Conservation (phyloP, 148 eudicot genomes). For the Rhododendron williamsianum region DNA sequence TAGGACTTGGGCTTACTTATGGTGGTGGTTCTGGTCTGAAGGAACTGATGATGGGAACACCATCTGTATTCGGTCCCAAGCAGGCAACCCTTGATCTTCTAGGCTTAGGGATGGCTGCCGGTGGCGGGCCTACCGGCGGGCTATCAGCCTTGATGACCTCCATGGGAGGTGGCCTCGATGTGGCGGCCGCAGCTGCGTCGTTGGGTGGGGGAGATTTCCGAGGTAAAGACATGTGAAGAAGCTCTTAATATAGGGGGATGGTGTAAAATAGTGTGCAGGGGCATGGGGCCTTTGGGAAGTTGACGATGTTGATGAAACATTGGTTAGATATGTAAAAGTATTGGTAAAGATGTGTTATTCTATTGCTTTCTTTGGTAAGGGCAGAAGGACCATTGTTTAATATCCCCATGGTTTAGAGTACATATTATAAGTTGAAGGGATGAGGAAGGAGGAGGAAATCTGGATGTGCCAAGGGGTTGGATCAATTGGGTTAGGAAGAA, state of each 20-base stretch:
- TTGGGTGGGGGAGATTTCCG: slow-evolving; percentile 43
- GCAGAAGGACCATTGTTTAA: neutral
- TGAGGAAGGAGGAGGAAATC: neutral
- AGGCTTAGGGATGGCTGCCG: slow-evolving; percentile 83
- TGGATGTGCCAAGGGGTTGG: neutral
- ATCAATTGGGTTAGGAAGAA: neutral
- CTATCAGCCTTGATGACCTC: slow-evolving; percentile 70
- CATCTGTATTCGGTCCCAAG: slow-evolving; percentile 72
- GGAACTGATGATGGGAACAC: slow-evolving; percentile 84
- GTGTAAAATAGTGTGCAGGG: neutral
- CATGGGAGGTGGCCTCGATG: slow-evolving; percentile 59
- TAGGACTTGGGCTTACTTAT: slow-evolving; percentile 57
- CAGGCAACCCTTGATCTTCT: slow-evolving; percentile 90
- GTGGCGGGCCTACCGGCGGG: slow-evolving; percentile 49
- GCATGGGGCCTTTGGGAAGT: neutral
- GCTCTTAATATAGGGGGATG: slow-evolving; percentile 16
- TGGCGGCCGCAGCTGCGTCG: slow-evolving; percentile 36
- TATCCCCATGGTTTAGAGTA: neutral
- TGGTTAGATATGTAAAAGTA: neutral
- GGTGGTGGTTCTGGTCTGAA: slow-evolving; percentile 67
- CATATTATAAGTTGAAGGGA: neutral
- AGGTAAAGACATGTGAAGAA: slow-evolving; percentile 50
- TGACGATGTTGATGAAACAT: neutral
- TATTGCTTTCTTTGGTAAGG: neutral
- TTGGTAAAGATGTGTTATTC: neutral